Conservation (phyloP, 805 yeast species). For the Tetrapisispora fleetii region DNA sequence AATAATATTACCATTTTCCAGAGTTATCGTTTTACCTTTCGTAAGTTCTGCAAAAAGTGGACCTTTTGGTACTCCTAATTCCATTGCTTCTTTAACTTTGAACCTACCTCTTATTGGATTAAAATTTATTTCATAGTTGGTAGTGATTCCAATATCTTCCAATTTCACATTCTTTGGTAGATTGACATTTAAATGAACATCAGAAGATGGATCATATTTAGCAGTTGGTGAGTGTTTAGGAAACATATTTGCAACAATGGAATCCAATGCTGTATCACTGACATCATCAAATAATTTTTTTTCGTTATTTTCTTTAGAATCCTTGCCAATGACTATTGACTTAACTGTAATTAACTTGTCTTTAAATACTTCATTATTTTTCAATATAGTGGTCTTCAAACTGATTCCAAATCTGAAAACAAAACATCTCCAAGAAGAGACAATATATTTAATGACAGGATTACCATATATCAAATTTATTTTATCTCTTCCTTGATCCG, state of each 20-base stretch:
- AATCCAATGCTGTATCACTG: slow-evolving; percentile 9
- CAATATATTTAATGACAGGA: slow-evolving; percentile 41
- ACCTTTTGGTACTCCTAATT: slow-evolving; percentile 62
- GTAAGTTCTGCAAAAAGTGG: slow-evolving; percentile 48
- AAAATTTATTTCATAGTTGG: slow-evolving; percentile 61
- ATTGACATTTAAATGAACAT: slow-evolving; percentile 29
- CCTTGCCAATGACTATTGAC: slow-evolving; percentile 23
- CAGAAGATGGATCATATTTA: slow-evolving; percentile 31
- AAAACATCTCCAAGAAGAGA: slow-evolving; percentile 79
- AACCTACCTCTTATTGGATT: slow-evolving; percentile 71
- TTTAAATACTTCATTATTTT: slow-evolving; percentile 15
- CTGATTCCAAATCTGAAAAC: slow-evolving; percentile 69
- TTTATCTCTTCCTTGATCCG: slow-evolving; percentile 61
- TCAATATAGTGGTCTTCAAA: slow-evolving; percentile 29
- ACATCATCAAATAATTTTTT: slow-evolving; percentile 5
- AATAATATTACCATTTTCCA: slow-evolving; percentile 50
- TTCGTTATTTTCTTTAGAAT: not conserved
- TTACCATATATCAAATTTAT: slow-evolving; percentile 48
- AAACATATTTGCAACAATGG: slow-evolving; percentile 44
- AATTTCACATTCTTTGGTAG: slow-evolving; percentile 23
- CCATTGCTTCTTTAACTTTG: slow-evolving; percentile 50
- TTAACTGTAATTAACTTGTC: slow-evolving; percentile 33
- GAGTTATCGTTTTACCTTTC: slow-evolving; percentile 45
- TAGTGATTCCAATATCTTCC: slow-evolving; percentile 26
- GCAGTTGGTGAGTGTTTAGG: slow-evolving; percentile 38